These are phyloP conservation scores for Leccinum longicurvipes DNA, from an alignment of 768 basidiomycete genomes.

Conservation along the genomic window DNA sequence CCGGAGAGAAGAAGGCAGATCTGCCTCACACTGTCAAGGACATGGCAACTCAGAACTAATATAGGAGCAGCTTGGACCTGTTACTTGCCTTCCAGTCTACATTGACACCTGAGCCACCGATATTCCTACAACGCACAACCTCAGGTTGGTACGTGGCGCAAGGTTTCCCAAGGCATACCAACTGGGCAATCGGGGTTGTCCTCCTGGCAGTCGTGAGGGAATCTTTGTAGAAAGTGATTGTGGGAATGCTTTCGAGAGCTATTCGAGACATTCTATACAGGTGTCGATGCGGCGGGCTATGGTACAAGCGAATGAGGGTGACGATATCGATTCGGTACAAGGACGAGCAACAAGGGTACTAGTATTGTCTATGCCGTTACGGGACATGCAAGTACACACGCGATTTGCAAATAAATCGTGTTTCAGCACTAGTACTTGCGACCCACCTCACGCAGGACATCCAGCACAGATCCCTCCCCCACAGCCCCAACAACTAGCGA, in stretches of 20 bases:
- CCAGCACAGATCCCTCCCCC: slow-evolving; percentile 68
- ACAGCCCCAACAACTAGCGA: slow-evolving; percentile 87
- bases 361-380: slow-evolving; percentile 6
- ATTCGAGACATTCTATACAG: slow-evolving; percentile 56
- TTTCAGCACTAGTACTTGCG: neutral
- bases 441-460: slow-evolving; percentile 44
- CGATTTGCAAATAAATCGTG: neutral
- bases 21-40: slow-evolving; percentile 74
- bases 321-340: neutral
- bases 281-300: neutral
- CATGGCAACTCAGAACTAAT: slow-evolving; percentile 8
- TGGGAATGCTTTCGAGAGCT: slow-evolving; percentile 65
- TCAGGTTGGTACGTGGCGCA: slow-evolving; percentile 79
- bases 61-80: neutral
- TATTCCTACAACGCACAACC: slow-evolving; percentile 78
- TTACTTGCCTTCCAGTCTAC: slow-evolving; percentile 85
- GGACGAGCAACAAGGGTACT: neutral
- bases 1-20: slow-evolving; percentile 76
- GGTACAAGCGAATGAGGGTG: neutral
- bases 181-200: slow-evolving; percentile 68
- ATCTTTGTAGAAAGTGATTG: slow-evolving; percentile 77
- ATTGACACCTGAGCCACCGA: slow-evolving; percentile 72
- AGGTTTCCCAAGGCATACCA: slow-evolving; percentile 74
- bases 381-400: slow-evolving; percentile 10
- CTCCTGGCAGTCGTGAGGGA: slow-evolving; percentile 63